Evolutionary conservation across 225 moss, liverwort and hornwort species (phyloP), one percentile per base, ranked within the genome.

Genomic region (Asterella californica): DNA sequence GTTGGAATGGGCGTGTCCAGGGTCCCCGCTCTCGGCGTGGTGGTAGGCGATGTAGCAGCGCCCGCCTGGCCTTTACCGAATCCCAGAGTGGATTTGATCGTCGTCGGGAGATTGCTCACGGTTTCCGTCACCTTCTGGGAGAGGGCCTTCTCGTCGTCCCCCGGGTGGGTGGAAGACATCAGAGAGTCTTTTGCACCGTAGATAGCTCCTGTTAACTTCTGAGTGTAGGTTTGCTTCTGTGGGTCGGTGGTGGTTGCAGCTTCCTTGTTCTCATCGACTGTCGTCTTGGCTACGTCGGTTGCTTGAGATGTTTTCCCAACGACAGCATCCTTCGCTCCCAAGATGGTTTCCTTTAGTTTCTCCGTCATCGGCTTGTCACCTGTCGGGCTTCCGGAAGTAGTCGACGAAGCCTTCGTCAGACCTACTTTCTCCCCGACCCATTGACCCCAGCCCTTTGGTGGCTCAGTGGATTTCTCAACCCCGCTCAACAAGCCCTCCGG

Each of bases 371-470:
- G 79, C 75, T 75, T 83, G 5, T 47, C 67, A 19, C 33, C 63
- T 29, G 60, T 5, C 5, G 66, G 3, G 6, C 45, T 15, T 0
- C 10, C 27, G 0, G 70, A 7, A 8, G 79, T 68, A 1, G 76
- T 53, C 21, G 72, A 66, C 5, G 49, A 17, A 0, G 82, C 70
- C 33, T 79, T 82, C 0, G 66, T 53, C 5, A 65, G 57, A 5
- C 85, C 85, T 45, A 82, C 85, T 49, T 82, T 82, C 64, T 85
- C 85, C 5, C 79, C 76, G 10, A 82, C 79, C 85, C 85, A 85
- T 57, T 85, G 85, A 0, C 52, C 29, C 85, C 85, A 85, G 0
- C 33, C 42, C 24, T 79, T 85, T 4, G 6, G 15, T 6, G 18
- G 19, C 22, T 64, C 78, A 17, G 76, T 36, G 9, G 55, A 18